Percentiles rank a stretch among this genome's conserved stretches.
phyloP scores from a whole-genome alignment of 139 green algal species.

The Coccomyxa sp. region DNA sequence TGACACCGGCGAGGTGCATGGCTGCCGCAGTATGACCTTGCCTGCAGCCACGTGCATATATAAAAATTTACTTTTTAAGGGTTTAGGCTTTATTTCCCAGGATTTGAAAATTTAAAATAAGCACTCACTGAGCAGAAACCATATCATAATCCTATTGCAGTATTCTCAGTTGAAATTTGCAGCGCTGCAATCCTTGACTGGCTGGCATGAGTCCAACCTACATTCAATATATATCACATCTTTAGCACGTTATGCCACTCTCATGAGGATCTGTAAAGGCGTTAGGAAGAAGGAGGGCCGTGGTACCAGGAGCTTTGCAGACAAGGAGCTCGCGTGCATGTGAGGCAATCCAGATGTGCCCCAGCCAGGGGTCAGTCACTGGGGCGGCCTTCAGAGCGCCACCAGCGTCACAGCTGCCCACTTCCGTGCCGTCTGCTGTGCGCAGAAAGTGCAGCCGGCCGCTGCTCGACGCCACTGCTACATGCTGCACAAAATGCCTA shows the following conservation, averaged over 20 bases:
- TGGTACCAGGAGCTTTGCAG: conserved; percentile 7
- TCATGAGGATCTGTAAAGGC: not conserved
- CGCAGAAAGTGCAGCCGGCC: conserved; percentile 24
- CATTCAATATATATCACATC: not conserved
- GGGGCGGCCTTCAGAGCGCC: conserved; percentile 21
- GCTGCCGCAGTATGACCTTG: too few relatives aligned
- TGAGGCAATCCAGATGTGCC: conserved; percentile 24
- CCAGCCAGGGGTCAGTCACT: conserved; percentile 29
- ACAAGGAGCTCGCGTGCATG: conserved; percentile 27
- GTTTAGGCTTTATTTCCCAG: too few relatives aligned
- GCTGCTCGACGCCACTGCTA: conserved; percentile 22
- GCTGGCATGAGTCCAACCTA: not conserved
- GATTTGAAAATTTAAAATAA: too few relatives aligned
- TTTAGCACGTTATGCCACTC: not conserved
- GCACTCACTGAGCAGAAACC: too few relatives aligned
- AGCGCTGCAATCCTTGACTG: not conserved
- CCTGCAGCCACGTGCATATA: too few relatives aligned
- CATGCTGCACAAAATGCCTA: not conserved
- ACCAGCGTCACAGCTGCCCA: conserved; percentile 1
- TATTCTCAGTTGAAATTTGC: not conserved
- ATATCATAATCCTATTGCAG: too few relatives aligned
- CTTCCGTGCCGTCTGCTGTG: not conserved
- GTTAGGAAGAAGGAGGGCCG: not conserved
- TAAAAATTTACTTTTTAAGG: too few relatives aligned
- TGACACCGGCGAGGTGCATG: not conserved